Base-by-base conservation (phyloP, 257 asterid species). In the Knoxia roxburghii region DNA sequence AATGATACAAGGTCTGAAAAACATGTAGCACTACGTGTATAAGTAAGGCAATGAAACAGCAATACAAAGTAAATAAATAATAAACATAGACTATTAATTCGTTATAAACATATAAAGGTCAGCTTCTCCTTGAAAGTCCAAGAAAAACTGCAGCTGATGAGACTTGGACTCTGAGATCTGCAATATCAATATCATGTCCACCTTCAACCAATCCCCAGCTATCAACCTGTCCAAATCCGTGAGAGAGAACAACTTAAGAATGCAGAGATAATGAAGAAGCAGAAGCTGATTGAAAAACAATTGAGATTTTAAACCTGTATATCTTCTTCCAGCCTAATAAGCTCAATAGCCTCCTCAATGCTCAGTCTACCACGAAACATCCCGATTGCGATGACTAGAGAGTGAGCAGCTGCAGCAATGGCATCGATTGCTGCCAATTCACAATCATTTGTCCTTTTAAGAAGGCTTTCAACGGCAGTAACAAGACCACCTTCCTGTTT, bases 161-260 rank as follows among this genome's bases (percentile, higher is more conserved):
- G 64, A 94, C 65, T 75, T 90, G 96, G 63, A 85, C 97, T 75
- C 77, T 83, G 72, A 94, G 91, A 83, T 94, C 99, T 69, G 97
- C 96, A 73, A 90, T 78, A 81, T 94, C 99, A 78, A 94, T 55
- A 72, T 90, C 99, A 67, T 94, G 97, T n/a, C 99, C 99, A 60
- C 99, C 99, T 87, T 94, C 97, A 59, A 90, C 96, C 77, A 94
- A 85, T 79, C 97, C 96, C 92, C 95, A 90, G 15, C 81, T 78
- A 75, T 82, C 93, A 18, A 82, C 80, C 86, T 82, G 72, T 46
- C 49, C 26, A 56, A 13, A 17, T 23, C 50, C 24, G 12, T 13
- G 5, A 55, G 37, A 45, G 64, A 4, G 26, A 52, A 32, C 52
- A 57, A 53, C 41, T 41, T 51, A 46, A 54, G 74, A 26, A 37